Evolutionary conservation across 2,329 filamentous ascomycete genomes (phyloP), one percentile per base, ranked within the genome.

Genomic region (Dactylellina parvicollis): DNA sequence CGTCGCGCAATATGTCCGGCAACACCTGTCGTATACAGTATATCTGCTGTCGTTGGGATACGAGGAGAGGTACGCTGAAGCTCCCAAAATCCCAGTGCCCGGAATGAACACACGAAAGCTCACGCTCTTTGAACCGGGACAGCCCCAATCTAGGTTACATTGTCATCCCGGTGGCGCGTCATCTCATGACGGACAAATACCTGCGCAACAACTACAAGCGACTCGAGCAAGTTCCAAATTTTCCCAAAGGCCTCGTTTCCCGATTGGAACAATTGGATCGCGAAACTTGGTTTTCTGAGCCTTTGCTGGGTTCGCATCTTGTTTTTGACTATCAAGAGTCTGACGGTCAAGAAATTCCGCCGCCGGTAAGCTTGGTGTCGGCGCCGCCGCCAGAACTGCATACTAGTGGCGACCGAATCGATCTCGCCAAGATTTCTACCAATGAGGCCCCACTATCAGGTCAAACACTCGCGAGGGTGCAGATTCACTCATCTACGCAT

Each of bases 61-160:
- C 18, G 66, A 71, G n/a, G 66, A 71, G 44, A 64, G 66, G 66
- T 71, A 71, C 20, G 60, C 36, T 34, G 42, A 18, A 14, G 28
- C 7, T 20, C 16, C 57, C 34, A 28, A 52, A 40, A 20, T 22
- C 34, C 20, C 32, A 22, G 18, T 30, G 14, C n/a, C 30, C 18
- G 16, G 26, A 40, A 26, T 7, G 22, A 10, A 14, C 9, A 14
- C 20, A 40, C n/a, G 5, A 20, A 42, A 50, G 42, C 62, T 67
- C 22, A 66, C 30, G 22, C 26, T 38, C 12, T 56, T 24, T 38
- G 34, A 16, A 4, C 7, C 4, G 14, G 34, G n/a, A 9, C 16
- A 71, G 66, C n/a, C 66, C 66, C 18, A 71, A 71, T 56, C 66
- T 71, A 42, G 66, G 66, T 28, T 71, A 71, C 28, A 71, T 71